Percentiles rank a stretch among this genome's conserved stretches.
phyloP scores from a whole-genome alignment of 163 green algal genomes.

The Smithsoniella earleae region DNA sequence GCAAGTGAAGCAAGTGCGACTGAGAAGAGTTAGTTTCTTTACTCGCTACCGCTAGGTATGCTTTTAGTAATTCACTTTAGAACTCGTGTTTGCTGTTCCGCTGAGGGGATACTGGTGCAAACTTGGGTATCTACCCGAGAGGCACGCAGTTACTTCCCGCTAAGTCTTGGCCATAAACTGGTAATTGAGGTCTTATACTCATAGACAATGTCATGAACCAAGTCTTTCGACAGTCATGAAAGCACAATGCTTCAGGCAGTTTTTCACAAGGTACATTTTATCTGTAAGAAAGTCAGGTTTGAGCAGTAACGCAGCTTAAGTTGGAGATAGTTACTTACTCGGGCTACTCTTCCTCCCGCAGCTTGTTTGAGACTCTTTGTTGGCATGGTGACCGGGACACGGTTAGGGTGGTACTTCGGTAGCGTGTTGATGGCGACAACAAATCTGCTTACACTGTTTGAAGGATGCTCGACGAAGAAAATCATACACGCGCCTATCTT shows the following conservation, averaged over 20 bases:
- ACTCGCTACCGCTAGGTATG: background rate
- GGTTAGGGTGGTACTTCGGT: too few relatives aligned
- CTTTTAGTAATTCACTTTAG: background rate
- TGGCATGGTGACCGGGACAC: background rate
- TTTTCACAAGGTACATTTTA: too few relatives aligned
- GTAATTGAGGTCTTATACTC: background rate
- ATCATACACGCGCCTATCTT: background rate
- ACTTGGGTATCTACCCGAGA: too few relatives aligned
- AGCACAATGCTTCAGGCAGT: too few relatives aligned
- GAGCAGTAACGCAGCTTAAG: background rate
- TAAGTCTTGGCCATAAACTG: background rate
- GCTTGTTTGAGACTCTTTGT: conserved; percentile 21
- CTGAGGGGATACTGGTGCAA: background rate
- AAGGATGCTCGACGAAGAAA: background rate
- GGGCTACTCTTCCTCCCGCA: background rate
- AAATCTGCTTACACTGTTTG: too few relatives aligned
- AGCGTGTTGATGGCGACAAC: too few relatives aligned
- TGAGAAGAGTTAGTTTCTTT: background rate
- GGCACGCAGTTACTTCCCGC: too few relatives aligned
- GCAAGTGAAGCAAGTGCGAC: too few relatives aligned
- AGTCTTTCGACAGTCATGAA: too few relatives aligned
- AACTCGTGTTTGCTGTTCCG: background rate
- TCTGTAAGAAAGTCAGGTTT: background rate
- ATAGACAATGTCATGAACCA: background rate
- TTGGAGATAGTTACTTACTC: background rate